These are phyloP conservation scores for Geotrichum macrosporum DNA, from an alignment of 1,139 yeast species.

Conservation along the genomic window DNA sequence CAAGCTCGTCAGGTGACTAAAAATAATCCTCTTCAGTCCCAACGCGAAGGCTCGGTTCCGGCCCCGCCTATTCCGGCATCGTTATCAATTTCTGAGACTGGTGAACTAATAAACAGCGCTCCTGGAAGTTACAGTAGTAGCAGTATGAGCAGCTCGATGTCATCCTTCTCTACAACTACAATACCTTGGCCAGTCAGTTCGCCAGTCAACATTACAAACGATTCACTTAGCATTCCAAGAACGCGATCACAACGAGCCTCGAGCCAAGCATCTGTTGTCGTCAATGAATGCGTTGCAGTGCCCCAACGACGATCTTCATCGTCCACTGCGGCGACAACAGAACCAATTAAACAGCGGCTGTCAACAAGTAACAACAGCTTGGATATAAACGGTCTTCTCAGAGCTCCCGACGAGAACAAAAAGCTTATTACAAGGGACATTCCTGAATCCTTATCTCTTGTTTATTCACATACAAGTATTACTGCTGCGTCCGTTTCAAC, in stretches of 20 bases:
- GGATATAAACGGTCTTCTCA: constrained; percentile 13
- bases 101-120: neutral
- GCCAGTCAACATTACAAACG: neutral
- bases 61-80: neutral
- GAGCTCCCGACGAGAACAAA: too few relatives aligned
- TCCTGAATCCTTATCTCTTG: too few relatives aligned
- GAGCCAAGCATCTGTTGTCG: constrained; percentile 10
- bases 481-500: too few relatives aligned
- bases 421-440: too few relatives aligned
- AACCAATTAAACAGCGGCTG: constrained; percentile 3
- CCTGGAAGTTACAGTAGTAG: constrained; percentile 15
- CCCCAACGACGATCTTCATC: constrained; percentile 10
- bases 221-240: too few relatives aligned
- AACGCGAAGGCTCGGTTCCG: constrained; percentile 2
- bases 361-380: constrained; percentile 2
- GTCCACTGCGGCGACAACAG: constrained; percentile 10
- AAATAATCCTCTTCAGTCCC: neutral
- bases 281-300: constrained; percentile 5
- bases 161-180: constrained; percentile 1
- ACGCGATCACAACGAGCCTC: constrained; percentile 4
- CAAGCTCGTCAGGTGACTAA: too few relatives aligned
- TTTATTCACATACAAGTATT: too few relatives aligned
- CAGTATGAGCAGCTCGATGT: constrained; percentile 9
- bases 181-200: neutral
- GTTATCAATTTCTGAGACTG: constrained; percentile 6